phyloP scores from a whole-genome alignment of 805 yeast species.

The Sugiyamaella lignohabitans region DNA sequence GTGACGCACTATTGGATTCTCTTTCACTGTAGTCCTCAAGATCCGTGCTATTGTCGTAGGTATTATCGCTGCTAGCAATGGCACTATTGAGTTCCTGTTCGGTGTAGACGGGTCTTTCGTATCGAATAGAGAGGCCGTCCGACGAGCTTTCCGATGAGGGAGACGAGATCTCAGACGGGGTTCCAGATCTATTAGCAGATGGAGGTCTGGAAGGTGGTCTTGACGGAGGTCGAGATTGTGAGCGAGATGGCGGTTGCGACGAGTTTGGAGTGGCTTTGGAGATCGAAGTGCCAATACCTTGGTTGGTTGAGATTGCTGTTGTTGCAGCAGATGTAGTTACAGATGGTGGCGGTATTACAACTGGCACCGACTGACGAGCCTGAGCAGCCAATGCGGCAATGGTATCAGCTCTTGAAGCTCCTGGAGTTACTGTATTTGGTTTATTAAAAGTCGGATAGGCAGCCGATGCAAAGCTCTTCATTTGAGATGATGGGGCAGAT shows the following conservation, averaged over 20 bases:
- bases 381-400: background rate
- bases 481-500: background rate
- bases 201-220: background rate
- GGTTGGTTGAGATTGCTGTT: too few relatives aligned
- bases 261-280: too few relatives aligned
- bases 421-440: background rate
- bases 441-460: background rate
- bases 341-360: background rate
- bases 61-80: background rate
- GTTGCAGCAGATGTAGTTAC: too few relatives aligned
- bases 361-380: background rate
- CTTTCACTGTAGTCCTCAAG: background rate
- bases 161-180: background rate
- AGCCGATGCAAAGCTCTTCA: background rate
- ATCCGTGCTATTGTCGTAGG: too few relatives aligned
- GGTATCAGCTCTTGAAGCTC: background rate
- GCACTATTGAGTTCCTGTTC: too few relatives aligned
- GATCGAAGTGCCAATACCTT: too few relatives aligned
- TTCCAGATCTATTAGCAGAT: background rate
- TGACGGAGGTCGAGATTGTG: slow-evolving; percentile 4
- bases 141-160: background rate
- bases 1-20: too few relatives aligned
- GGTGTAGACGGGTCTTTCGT: too few relatives aligned
- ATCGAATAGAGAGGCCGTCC: background rate
- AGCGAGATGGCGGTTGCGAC: too few relatives aligned